Evolutionary conservation across 805 yeast genomes (phyloP).

Genomic region (Naumovozyma baii): DNA sequence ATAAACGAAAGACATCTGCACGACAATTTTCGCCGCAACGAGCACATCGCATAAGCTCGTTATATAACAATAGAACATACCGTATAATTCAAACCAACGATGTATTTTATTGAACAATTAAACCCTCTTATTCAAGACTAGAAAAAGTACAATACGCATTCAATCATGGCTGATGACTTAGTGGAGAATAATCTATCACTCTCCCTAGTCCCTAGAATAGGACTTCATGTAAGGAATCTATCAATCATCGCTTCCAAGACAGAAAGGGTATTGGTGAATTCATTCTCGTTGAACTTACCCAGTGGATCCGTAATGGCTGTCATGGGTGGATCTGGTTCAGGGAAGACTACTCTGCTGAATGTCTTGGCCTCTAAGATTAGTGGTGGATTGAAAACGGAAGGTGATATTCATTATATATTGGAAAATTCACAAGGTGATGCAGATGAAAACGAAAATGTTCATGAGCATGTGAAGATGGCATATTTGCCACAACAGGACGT

Average conservation of each 20-base stretch:
- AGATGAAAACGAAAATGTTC: background rate
- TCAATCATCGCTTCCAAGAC: slow-evolving; percentile 21
- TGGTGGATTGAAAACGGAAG: slow-evolving; percentile 34
- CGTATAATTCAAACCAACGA: too few relatives aligned
- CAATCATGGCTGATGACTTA: slow-evolving; percentile 6
- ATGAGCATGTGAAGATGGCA: slow-evolving; percentile 28
- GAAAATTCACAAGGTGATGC: slow-evolving; percentile 2
- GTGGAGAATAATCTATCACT: slow-evolving; percentile 21
- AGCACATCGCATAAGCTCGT: too few relatives aligned
- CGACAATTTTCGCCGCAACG: too few relatives aligned
- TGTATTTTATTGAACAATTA: too few relatives aligned
- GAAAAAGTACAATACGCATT: too few relatives aligned
- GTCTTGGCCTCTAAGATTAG: slow-evolving; percentile 45
- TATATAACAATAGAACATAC: too few relatives aligned
- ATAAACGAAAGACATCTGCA: too few relatives aligned
- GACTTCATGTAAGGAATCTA: slow-evolving; percentile 19
- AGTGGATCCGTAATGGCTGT: slow-evolving; percentile 64
- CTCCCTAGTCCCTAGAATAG: slow-evolving; percentile 14
- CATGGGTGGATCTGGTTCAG: slow-evolving; percentile 82
- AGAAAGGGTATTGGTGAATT: slow-evolving; percentile 34
- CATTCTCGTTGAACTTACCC: slow-evolving; percentile 50
- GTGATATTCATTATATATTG: slow-evolving; percentile 31
- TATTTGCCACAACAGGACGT: slow-evolving; percentile 72
- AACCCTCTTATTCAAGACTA: too few relatives aligned
- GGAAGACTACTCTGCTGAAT: slow-evolving; percentile 73